A percentile compares a stretch with the other conserved stretches of the same genome.
Evolutionary conservation across 345 rosid genomes (phyloP).

Genomic region (Lepidium didymum): DNA sequence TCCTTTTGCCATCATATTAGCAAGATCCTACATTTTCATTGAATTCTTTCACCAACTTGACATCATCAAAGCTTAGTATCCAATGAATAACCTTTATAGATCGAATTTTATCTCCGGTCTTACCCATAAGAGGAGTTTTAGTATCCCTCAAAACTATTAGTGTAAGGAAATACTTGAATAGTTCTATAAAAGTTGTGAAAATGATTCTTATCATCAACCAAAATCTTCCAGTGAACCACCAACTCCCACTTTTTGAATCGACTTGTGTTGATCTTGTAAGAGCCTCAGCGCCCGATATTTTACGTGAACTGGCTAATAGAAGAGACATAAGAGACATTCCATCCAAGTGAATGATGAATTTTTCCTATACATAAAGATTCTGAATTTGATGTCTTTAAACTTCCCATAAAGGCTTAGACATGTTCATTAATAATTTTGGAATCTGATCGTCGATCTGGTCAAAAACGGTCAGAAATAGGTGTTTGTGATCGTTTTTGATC

Average conservation of each 20-base stretch:
- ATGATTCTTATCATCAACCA: conserved; percentile 33
- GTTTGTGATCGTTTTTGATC: too few species aligned
- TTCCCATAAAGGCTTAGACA: conserved; percentile 64
- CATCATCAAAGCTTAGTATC: conserved; percentile 38
- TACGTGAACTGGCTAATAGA: conserved; percentile 42
- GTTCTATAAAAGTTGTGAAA: conserved; percentile 40
- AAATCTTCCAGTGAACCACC: conserved; percentile 29
- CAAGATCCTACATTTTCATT: conserved; percentile 23
- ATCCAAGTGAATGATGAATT: conserved; percentile 50
- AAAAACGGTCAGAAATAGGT: too few species aligned
- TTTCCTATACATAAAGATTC: conserved; percentile 34
- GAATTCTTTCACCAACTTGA: conserved; percentile 24
- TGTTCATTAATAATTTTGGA: conserved; percentile 23
- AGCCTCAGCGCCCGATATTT: conserved; percentile 41
- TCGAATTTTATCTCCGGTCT: not conserved
- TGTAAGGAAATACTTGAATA: conserved; percentile 29
- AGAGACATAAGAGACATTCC: conserved; percentile 52
- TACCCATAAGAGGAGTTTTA: conserved; percentile 35
- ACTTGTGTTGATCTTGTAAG: conserved; percentile 9
- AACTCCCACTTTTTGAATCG: not conserved
- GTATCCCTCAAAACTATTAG: conserved; percentile 34
- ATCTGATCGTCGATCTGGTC: too few species aligned
- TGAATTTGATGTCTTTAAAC: conserved; percentile 51
- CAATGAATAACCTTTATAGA: conserved; percentile 34
- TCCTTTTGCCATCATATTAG: conserved; percentile 37